Evolutionary conservation across 768 basidiomycete species (phyloP), one percentile per base, ranked within the genome.

Genomic region (Cystobasidium tubakii): DNA sequence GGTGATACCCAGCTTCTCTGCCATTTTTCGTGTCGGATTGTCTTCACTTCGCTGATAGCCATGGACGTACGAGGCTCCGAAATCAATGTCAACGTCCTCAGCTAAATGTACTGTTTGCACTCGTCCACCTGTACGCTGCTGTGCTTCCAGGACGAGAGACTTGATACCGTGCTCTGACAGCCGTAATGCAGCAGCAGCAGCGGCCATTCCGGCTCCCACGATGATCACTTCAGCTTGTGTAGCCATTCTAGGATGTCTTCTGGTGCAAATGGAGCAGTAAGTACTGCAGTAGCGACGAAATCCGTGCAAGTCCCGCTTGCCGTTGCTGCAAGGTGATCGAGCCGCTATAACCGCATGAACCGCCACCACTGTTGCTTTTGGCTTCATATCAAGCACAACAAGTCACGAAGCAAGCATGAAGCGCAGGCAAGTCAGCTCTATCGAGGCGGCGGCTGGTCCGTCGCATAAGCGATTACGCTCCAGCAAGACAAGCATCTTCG

Each of bases 1-100:
- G 23, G 53, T n/a, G n/a, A 71, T 44, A 44, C 69, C 69, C 29
- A 71, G 29, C 69, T 71, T 71, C 54, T 71, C 69, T 31, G 69
- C 69, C 27, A 71, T 46, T 39, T 53, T n/a, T 1, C 44, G 69
- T 3, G 69, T 55, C 4, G 69, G 69, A 29, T 71, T 71, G 9
- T 50, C 66, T 6, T 65, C 39, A 42, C 50, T 25, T 34, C 44
- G 69, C 42, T 46, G 36, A 42, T 71, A 71, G 3, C 69, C 69
- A 44, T 71, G 69, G 27, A 71, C 69, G 42, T 71, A 55, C n/a
- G 31, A 34, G 9, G 69, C 69, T 53, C 69, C 69, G 29, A 71
- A 71, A 36, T 71, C 69, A 39, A 71, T 29, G 54, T 36, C 33
- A 7, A 57, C 50, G n/a, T 36, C 27, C 33, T 34, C 53, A 21